Percentiles rank a stretch among this genome's conserved stretches.
Conservation (phyloP, 352 stramenopile genomes). For the Elongisporangium undulatum region DNA sequence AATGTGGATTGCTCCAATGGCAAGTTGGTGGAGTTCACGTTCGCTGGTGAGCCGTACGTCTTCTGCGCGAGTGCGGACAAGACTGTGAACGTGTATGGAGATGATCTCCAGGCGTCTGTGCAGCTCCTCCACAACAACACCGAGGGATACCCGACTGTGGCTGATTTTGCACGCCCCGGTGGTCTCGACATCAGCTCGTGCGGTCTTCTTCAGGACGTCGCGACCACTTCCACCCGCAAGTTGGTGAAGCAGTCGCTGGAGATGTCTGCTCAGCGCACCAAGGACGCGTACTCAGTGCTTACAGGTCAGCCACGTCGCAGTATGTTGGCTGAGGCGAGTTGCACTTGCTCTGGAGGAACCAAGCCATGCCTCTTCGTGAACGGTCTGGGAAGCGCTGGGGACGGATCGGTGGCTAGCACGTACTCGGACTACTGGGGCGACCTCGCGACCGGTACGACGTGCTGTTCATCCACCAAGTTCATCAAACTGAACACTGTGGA, state of each 20-base stretch:
- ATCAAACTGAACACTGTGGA: constrained; percentile 24
- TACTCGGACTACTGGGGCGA: constrained; percentile 17
- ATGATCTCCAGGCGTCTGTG: neutral
- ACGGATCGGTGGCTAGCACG: too few relatives aligned
- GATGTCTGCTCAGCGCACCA: neutral
- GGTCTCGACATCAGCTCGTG: neutral
- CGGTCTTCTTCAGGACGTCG: neutral
- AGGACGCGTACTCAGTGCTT: neutral
- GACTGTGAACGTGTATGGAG: neutral
- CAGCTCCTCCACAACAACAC: neutral
- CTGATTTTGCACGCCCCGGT: neutral
- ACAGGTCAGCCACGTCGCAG: too few relatives aligned
- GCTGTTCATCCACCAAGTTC: constrained; percentile 25
- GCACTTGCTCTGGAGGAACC: too few relatives aligned
- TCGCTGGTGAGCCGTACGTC: constrained; percentile 30
- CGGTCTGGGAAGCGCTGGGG: too few relatives aligned
- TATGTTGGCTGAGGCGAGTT: too few relatives aligned
- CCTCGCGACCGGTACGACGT: constrained; percentile 17
- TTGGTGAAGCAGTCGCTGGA: neutral
- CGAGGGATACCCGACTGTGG: neutral
- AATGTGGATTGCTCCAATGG: constrained; percentile 9
- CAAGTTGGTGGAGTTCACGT: constrained; percentile 23
- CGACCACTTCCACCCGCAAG: neutral
- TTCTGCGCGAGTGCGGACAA: constrained; percentile 15
- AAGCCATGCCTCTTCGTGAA: too few relatives aligned